phyloP scores from a whole-genome alignment of 108 stramenopile species.

The Nitzschia sp. region DNA sequence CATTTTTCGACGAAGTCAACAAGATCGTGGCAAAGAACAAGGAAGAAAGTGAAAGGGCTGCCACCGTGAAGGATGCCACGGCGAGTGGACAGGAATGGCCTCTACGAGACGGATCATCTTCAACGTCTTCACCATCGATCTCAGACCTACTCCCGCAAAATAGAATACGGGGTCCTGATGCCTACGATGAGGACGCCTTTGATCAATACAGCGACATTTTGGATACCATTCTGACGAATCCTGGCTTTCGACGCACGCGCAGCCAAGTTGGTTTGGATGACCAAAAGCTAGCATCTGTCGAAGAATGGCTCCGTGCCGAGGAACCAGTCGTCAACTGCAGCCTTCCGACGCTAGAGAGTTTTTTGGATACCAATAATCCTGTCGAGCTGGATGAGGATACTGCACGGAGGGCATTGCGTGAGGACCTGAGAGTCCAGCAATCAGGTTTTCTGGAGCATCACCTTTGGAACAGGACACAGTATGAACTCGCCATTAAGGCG shows the following conservation, averaged over 20 bases:
- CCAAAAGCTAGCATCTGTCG: constrained; percentile 1
- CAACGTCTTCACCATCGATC: constrained; percentile 6
- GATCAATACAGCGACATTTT: constrained; percentile 34
- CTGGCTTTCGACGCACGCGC: constrained; percentile 13
- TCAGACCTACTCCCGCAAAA: constrained; percentile 12
- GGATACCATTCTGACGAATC: constrained; percentile 12
- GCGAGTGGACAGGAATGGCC: too few species aligned
- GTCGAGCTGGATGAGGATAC: background rate
- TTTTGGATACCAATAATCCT: background rate
- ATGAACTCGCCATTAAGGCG: constrained; percentile 12
- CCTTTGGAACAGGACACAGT: constrained; percentile 31
- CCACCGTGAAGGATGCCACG: too few species aligned
- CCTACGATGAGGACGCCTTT: constrained; percentile 32
- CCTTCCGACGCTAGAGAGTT: constrained; percentile 23
- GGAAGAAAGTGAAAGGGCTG: background rate
- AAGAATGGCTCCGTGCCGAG: constrained; percentile 31
- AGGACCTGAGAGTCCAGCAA: constrained; percentile 17
- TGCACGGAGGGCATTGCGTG: background rate
- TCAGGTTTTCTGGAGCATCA: constrained; percentile 6
- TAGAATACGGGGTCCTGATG: constrained; percentile 10
- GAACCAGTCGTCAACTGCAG: constrained; percentile 11
- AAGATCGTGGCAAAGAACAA: constrained; percentile 31
- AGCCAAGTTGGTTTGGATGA: constrained; percentile 7
- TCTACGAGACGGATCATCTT: too few species aligned
- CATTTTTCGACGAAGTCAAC: constrained; percentile 48